phyloP scores from a whole-genome alignment of 495 filamentous ascomycete genomes.

The Podospora tetraspora region DNA sequence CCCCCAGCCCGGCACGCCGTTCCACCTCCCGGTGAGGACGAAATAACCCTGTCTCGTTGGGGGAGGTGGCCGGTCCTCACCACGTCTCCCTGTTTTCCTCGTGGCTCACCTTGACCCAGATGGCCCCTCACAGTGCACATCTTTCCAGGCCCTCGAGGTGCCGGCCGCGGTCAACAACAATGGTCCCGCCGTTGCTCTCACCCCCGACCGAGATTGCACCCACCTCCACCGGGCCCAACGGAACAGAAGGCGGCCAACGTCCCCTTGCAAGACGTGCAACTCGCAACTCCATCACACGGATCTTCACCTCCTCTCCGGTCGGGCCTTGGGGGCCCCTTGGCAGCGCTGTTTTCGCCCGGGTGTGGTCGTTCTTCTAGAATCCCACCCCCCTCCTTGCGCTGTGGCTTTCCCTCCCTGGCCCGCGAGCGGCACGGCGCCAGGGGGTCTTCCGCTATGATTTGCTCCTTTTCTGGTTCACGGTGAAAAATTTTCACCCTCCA shows the following conservation, averaged over 20 bases:
- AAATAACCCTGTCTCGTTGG: conserved; percentile 1
- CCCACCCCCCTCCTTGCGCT: conserved; percentile 20
- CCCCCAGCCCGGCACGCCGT: background rate
- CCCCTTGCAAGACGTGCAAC: conserved; percentile 20
- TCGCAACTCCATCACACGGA: conserved; percentile 18
- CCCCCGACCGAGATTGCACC: conserved; percentile 28
- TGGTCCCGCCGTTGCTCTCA: conserved; percentile 13
- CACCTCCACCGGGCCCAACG: conserved; percentile 33
- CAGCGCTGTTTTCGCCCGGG: conserved; percentile 14
- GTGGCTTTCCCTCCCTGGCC: conserved; percentile 12
- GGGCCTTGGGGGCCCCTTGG: conserved; percentile 24
- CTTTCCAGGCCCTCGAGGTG: conserved; percentile 5
- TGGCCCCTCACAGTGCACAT: conserved; percentile 19
- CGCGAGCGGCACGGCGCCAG: conserved; percentile 20
- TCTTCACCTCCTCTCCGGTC: conserved; percentile 29
- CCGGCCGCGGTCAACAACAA: conserved; percentile 13
- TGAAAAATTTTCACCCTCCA: conserved; percentile 31
- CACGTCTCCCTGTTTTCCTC: conserved; percentile 8
- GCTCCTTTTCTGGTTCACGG: conserved; percentile 30
- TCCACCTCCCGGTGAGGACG: conserved; percentile 2
- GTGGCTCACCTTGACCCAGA: conserved; percentile 8
- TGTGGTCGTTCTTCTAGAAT: conserved; percentile 27
- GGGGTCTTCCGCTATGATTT: conserved; percentile 28
- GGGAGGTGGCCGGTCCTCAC: conserved; percentile 1
- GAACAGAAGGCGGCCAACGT: conserved; percentile 14